Base-by-base conservation (phyloP, 768 basidiomycete genomes). In the Artomyces pyxidatus region DNA sequence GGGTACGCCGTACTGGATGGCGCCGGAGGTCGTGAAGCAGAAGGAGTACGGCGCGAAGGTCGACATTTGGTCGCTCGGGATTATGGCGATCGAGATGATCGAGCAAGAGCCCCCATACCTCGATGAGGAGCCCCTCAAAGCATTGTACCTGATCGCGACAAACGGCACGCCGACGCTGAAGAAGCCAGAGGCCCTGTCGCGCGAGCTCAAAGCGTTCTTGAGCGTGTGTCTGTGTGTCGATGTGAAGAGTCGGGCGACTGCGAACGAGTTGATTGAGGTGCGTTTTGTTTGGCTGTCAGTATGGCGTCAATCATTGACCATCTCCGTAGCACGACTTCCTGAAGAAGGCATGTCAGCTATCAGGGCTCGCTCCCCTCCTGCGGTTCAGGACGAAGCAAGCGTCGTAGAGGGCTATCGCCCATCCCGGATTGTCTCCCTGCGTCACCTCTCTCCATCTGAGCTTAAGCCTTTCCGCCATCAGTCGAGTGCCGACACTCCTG, bases 11-110 rank as follows among this genome's bases (percentile, higher is more conserved):
- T 95, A 95, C 67, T 95, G 93, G 93, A 96, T 96, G 93, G 93
- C 93, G 3, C 93, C 93, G n/a, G 93, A 96, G 65, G 91, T 96
- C 45, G 92, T 96, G 59, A 94, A 92, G 69, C 88, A 93, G 65
- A 94, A 95, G 68, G 91, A 93, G 66, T 96, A 96, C 61, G 92
- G 93, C 40, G 89, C 91, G 22, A 95, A 95, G 66, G 93, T 95
- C 19, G 93, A 95, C 59, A 91, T 96, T 44, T 96, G 93, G 93
- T 92, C 89, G 11, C 77, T 96, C 8, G 93, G 93, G 4, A 96
- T 97, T 68, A 94, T 96, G 92, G 92, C 92, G 4, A 97, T 97
- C 52, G 91, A 97, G 74, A 97, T 97, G 94, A 94, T 97, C 55
- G 93, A 97, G 66, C 93, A 91, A 60, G 93, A 96, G 66, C 93